Conservation (phyloP, 208 protist genomes). For the Angomonas desouzai region DNA sequence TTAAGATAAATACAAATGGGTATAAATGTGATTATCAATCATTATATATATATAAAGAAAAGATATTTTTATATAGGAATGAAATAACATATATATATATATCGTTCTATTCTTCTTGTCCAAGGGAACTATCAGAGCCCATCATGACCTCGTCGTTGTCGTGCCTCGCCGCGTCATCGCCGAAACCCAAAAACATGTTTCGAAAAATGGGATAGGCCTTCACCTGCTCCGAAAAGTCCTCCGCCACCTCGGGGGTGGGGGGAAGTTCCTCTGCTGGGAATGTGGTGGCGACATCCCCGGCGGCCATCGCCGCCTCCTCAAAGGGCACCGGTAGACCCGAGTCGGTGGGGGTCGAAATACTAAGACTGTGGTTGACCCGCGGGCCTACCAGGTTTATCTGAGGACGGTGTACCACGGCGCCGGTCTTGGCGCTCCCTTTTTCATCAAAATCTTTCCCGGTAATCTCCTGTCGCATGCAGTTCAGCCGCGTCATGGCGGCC, state of each 20-base stretch:
- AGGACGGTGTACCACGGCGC: conserved; percentile 31
- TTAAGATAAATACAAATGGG: no score
- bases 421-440: conserved; percentile 20
- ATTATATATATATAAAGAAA: no score
- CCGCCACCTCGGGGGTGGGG: conserved; percentile 15
- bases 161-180: conserved; percentile 5
- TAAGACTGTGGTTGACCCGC: conserved; percentile 5
- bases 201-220: conserved; percentile 59
- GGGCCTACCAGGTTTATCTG: conserved; percentile 33
- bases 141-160: conserved; percentile 15
- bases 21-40: no score
- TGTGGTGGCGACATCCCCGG: not conserved
- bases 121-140: not conserved
- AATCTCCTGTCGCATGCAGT: conserved; percentile 38
- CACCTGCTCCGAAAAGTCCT: conserved; percentile 36
- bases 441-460: conserved; percentile 35
- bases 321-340: not conserved
- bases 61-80: no score
- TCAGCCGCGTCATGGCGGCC: conserved; percentile 30
- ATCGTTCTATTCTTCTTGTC: conserved; percentile 6
- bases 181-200: conserved; percentile 35
- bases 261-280: conserved; percentile 11
- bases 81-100: no score
- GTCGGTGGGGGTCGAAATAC: conserved; percentile 1
- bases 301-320: not conserved